Conservation (phyloP, 805 yeast species). For the Allodekkera sacchari region DNA sequence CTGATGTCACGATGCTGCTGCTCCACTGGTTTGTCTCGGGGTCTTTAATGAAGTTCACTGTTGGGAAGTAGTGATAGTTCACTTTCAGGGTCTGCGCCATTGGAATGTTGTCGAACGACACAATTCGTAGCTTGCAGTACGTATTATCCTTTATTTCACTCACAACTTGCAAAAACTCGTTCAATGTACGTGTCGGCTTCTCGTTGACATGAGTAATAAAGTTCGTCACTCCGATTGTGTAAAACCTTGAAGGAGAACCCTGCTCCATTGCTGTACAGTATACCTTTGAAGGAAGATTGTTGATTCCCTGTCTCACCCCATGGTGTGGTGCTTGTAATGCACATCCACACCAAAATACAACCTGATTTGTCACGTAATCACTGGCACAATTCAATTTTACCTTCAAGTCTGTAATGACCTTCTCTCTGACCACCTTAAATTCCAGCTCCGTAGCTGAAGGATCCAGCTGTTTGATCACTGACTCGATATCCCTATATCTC, state of each 20-base stretch:
- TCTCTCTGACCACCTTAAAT: conserved; percentile 66
- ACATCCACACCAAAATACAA: conserved; percentile 80
- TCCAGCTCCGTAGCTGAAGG: conserved; percentile 25
- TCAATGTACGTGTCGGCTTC: conserved; percentile 58
- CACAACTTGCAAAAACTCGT: conserved; percentile 58
- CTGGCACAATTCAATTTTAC: conserved; percentile 61
- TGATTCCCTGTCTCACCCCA: conserved; percentile 80
- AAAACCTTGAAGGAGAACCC: conserved; percentile 84
- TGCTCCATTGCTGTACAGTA: conserved; percentile 66
- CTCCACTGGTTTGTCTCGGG: conserved; percentile 41
- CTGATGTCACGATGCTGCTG: conserved; percentile 24
- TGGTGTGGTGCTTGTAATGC: conserved; percentile 84
- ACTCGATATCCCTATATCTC: conserved; percentile 56
- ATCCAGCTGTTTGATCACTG: conserved; percentile 33
- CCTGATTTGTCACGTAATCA: conserved; percentile 50
- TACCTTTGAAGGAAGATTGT: conserved; percentile 71
- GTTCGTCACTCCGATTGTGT: conserved; percentile 68
- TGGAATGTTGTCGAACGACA: conserved; percentile 81
- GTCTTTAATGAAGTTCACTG: conserved; percentile 50
- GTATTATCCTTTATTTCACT: conserved; percentile 67
- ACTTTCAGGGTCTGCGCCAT: conserved; percentile 80
- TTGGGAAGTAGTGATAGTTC: conserved; percentile 82
- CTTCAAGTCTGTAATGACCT: conserved; percentile 47
- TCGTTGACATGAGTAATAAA: conserved; percentile 90
- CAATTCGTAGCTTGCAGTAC: conserved; percentile 72